Base-by-base conservation (phyloP, 1,284 basidiomycete genomes). In the Exobasidium cylindrosporum region DNA sequence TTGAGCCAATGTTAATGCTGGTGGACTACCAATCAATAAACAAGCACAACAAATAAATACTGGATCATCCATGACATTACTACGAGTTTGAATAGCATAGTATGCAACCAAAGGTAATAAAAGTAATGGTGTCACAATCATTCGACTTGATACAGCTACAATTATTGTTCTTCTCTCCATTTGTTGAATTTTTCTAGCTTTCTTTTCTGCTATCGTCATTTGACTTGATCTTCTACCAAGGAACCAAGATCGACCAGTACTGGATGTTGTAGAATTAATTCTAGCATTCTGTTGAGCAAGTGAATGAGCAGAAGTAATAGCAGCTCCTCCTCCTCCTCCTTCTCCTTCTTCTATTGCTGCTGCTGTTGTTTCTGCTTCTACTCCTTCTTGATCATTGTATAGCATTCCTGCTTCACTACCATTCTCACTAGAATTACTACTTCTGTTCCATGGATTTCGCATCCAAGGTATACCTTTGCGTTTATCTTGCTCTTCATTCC, bases 41-140 rank as follows among this genome's bases (percentile, higher is more conserved):
- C 90, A 87, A 67, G 87, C 88, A 31, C 89, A 86, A 0, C 92
- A 86, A 53, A 96, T 86, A 70, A 96, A 91, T 29, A 89, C 88
- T 0, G 93, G 82, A 87, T 92, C 72, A 65, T 65, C 72, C 47
- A 70, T 68, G 4, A 72, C 65, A 32, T 66, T 62, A 24, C 58
- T 26, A 13, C 53, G 32, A 45, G 66, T 73, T 11, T 54, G 64
- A 24, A 69, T 64, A 35, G 49, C 69, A 32, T 59, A 66, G 67
- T 68, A 77, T n/a, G 74, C 71, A 13, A 82, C 46, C 63, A 63
- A 35, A 54, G 61, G 82, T 0, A 82, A 57, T 58, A 94, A 82
- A 10, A 94, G 61, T 49, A 89, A 64, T 0, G 92, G 93, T 7
- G 90, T 89, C 65, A 97, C 75, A 47, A 97, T 77, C 93, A 96